These are phyloP conservation scores for Aciculoconidium aculeatum DNA, from an alignment of 805 yeast species.

Conservation along the genomic window DNA sequence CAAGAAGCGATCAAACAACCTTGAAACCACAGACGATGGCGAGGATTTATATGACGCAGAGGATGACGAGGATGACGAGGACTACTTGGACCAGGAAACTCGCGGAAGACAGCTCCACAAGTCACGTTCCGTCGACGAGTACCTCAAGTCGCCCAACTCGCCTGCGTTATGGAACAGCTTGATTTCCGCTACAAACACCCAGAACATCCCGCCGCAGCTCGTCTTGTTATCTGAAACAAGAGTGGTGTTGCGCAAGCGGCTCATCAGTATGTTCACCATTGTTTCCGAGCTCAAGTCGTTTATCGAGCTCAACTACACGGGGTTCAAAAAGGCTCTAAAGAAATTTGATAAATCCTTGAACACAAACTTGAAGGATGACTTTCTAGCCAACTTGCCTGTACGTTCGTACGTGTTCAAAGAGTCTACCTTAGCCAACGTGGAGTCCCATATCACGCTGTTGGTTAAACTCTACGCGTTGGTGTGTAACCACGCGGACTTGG, in stretches of 20 bases:
- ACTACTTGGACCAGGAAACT: constrained; percentile 5
- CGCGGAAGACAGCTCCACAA: constrained; percentile 6
- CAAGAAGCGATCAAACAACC: constrained; percentile 10
- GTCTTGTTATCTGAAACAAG: constrained; percentile 42
- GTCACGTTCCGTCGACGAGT: constrained; percentile 25
- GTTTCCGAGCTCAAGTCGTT: constrained; percentile 45
- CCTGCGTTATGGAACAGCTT: constrained; percentile 27
- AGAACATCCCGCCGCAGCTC: constrained; percentile 26
- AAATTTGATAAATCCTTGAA: constrained; percentile 49
- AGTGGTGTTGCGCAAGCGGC: constrained; percentile 41
- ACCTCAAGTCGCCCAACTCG: constrained; percentile 31
- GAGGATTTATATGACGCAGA: constrained; percentile 26
- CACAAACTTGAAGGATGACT: constrained; percentile 36
- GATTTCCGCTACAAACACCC: constrained; percentile 13
- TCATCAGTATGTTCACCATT: constrained; percentile 39
- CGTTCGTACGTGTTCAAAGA: constrained; percentile 35
- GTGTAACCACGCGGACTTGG: constrained; percentile 33
- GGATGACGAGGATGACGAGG: constrained; percentile 27
- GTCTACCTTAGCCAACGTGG: constrained; percentile 23
- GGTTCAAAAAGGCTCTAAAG: constrained; percentile 47
- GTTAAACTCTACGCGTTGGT: constrained; percentile 33
- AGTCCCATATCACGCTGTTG: constrained; percentile 27
- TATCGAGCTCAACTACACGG: constrained; percentile 47
- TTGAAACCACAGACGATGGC: constrained; percentile 33
- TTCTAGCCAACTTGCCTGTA: constrained; percentile 41